A percentile compares a stretch with the other conserved stretches of the same genome.
phyloP scores from a whole-genome alignment of 2,329 filamentous ascomycete genomes.

The Cordyceps tenuipes region DNA sequence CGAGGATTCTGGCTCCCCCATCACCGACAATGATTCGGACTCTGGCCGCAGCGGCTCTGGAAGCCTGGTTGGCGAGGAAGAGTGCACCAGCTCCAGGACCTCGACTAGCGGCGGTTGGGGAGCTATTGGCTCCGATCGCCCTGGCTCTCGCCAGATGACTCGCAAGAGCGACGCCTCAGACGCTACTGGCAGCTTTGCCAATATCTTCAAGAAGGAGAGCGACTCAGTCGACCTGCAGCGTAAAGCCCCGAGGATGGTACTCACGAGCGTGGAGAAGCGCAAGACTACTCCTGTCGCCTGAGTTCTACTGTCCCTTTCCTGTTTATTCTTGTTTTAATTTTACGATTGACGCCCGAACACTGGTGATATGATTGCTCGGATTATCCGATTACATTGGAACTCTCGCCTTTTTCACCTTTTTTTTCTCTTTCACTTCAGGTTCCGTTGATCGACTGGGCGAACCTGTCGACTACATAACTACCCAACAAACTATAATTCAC shows the following conservation, averaged over 20 bases:
- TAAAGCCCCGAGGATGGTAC: slow-evolving; percentile 77
- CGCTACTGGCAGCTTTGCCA: slow-evolving; percentile 48
- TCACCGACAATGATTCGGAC: slow-evolving; percentile 67
- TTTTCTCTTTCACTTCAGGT: slow-evolving; percentile 6
- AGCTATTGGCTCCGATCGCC: slow-evolving; percentile 81
- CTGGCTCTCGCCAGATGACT: slow-evolving; percentile 59
- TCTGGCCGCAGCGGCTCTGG: slow-evolving; percentile 66
- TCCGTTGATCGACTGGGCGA: neutral
- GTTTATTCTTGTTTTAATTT: slow-evolving; percentile 16
- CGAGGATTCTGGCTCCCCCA: slow-evolving; percentile 57
- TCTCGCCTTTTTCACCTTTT: slow-evolving; percentile 17
- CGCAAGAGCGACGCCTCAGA: slow-evolving; percentile 57
- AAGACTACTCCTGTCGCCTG: slow-evolving; percentile 39
- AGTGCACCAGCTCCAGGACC: slow-evolving; percentile 65
- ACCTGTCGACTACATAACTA: slow-evolving; percentile 6
- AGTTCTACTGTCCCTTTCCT: slow-evolving; percentile 11
- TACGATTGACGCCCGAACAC: slow-evolving; percentile 29
- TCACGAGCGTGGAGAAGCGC: slow-evolving; percentile 85
- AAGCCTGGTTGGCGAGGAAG: slow-evolving; percentile 67
- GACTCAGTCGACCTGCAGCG: slow-evolving; percentile 56
- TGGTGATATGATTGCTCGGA: slow-evolving; percentile 30
- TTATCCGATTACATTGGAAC: slow-evolving; percentile 24
- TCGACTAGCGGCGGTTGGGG: slow-evolving; percentile 65
- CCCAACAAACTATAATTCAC: slow-evolving; percentile 28
- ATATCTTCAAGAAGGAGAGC: slow-evolving; percentile 54